Percentiles rank a stretch among this genome's conserved stretches.
Conservation (phyloP, 1,284 basidiomycete species). For the Austroboletus novae-zelandiae region DNA sequence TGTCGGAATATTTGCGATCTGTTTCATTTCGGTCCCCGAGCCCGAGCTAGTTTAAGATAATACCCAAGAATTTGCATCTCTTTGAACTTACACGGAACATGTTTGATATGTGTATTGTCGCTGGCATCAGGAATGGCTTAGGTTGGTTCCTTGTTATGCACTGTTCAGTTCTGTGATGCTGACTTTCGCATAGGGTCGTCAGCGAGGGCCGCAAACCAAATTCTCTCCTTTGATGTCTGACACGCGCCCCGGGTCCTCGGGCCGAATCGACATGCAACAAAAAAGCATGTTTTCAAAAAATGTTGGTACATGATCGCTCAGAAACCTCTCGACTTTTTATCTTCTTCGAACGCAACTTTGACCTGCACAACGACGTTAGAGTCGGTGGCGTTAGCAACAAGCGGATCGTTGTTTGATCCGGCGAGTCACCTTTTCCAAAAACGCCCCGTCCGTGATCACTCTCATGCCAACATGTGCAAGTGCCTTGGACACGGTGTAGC, state of each 20-base stretch:
- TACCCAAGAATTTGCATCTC: not conserved
- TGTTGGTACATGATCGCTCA: not conserved
- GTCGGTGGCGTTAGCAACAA: not conserved
- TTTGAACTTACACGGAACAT: constrained; percentile 20
- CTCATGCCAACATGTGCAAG: constrained; percentile 58
- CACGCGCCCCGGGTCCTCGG: no score
- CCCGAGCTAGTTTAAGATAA: not conserved
- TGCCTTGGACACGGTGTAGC: constrained; percentile 55
- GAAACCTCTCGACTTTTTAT: constrained; percentile 18
- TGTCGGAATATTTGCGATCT: constrained; percentile 13
- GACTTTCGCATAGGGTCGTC: constrained; percentile 41
- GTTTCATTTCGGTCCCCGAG: constrained; percentile 18
- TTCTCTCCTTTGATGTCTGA: no score
- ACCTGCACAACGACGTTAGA: constrained; percentile 13
- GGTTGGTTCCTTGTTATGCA: constrained; percentile 15
- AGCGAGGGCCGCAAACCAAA: constrained; percentile 40
- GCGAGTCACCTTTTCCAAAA: constrained; percentile 17
- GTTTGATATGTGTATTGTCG: constrained; percentile 44
- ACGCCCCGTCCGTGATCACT: constrained; percentile 51
- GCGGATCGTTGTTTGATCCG: not conserved
- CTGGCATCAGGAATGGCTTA: constrained; percentile 52
- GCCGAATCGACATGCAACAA: constrained; percentile 1
- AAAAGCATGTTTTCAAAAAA: not conserved
- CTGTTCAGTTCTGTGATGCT: not conserved
- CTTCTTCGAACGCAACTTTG: constrained; percentile 26